A percentile compares a stretch with the other conserved stretches of the same genome.
Conservation (phyloP, 768 basidiomycete genomes). For the Agaricus subrufescens region DNA sequence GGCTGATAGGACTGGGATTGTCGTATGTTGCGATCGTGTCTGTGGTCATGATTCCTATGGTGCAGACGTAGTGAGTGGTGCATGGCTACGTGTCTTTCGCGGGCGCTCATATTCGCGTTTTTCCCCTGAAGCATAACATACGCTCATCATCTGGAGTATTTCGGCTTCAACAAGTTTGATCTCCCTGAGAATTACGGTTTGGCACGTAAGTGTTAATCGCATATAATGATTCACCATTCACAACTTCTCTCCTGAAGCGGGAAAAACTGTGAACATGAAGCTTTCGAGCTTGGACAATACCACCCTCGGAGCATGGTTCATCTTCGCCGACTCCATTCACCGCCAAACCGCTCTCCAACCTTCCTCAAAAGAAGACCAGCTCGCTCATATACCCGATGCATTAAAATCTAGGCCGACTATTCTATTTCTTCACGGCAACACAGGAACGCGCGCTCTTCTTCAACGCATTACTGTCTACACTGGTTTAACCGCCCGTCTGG, state of each 20-base stretch:
- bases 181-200: constrained; percentile 37
- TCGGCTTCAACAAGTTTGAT: constrained; percentile 31
- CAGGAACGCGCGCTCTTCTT: constrained; percentile 52
- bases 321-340: constrained; percentile 50
- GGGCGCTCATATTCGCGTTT: not conserved
- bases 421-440: constrained; percentile 73
- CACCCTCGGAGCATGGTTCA: constrained; percentile 63
- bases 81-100: not conserved
- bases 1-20: constrained; percentile 10
- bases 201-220: constrained; percentile 28
- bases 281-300: constrained; percentile 62
- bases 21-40: constrained; percentile 22
- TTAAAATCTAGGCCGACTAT: constrained; percentile 45
- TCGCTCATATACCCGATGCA: constrained; percentile 29
- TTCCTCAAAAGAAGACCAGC: constrained; percentile 19
- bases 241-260: constrained; percentile 31
- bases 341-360: constrained; percentile 24
- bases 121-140: constrained; percentile 26
- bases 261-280: constrained; percentile 54
- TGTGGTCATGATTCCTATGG: constrained; percentile 32
- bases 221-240: not conserved
- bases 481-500: constrained; percentile 43
- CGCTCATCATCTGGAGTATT: constrained; percentile 32
- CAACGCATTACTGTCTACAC: constrained; percentile 50
- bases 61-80: constrained; percentile 32